phyloP scores from a whole-genome alignment of 2,329 filamentous ascomycete genomes.

The Cladophialophora exuberans region DNA sequence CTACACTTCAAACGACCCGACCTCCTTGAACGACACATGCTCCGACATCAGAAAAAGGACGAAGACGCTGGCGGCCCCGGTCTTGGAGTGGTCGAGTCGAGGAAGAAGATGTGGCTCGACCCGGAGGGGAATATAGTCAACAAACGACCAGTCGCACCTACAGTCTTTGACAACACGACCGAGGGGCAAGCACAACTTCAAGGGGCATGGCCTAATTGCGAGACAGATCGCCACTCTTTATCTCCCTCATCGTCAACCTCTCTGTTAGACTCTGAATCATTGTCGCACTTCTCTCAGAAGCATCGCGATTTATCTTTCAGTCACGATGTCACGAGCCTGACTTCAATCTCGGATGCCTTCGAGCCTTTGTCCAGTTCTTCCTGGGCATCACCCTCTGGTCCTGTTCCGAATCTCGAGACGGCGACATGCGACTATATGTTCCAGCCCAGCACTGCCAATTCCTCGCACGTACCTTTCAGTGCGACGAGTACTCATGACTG shows the following conservation, averaged over 20 bases:
- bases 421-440: background rate
- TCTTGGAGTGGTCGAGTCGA: slow-evolving; percentile 51
- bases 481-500: background rate
- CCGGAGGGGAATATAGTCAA: slow-evolving; percentile 52
- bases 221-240: slow-evolving; percentile 9
- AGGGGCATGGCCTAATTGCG: background rate
- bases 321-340: background rate
- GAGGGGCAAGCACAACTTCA: background rate
- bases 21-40: slow-evolving; percentile 62
- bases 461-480: background rate
- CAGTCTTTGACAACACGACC: background rate
- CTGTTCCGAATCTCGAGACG: background rate
- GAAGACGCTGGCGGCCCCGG: slow-evolving; percentile 54
- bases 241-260: slow-evolving; percentile 6
- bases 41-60: slow-evolving; percentile 55
- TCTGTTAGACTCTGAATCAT: slow-evolving; percentile 11
- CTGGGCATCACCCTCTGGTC: slow-evolving; percentile 8
- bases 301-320: background rate
- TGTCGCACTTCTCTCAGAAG: slow-evolving; percentile 11
- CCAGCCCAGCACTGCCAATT: background rate
- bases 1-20: slow-evolving; percentile 66
- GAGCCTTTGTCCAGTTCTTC: slow-evolving; percentile 28
- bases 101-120: slow-evolving; percentile 55
- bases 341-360: slow-evolving; percentile 14
- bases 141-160: slow-evolving; percentile 35